A percentile compares a stretch with the other conserved stretches of the same genome.
These are phyloP conservation scores for Tetraselmis chui DNA, from an alignment of 139 green algal genomes.

Conservation along the genomic window DNA sequence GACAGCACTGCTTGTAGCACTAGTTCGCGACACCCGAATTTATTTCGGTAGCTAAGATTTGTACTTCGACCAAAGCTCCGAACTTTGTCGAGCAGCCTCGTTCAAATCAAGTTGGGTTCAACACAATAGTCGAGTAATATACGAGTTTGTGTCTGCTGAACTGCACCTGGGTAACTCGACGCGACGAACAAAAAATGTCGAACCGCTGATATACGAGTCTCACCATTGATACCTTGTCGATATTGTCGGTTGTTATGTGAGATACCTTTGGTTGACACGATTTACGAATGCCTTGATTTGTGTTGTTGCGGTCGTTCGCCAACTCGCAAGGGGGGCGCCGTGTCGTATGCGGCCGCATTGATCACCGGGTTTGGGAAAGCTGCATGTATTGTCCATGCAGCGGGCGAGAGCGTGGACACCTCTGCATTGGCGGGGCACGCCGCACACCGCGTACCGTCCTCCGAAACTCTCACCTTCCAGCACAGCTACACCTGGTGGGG, in stretches of 20 bases:
- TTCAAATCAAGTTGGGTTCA: no score
- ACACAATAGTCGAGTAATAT: no score
- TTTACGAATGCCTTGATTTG: background rate
- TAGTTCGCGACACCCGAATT: no score
- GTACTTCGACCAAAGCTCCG: no score
- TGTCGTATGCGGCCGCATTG: conserved; percentile 66
- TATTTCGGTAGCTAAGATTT: no score
- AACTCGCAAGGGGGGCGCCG: conserved; percentile 52
- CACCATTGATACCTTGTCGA: background rate
- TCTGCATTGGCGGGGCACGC: conserved; percentile 47
- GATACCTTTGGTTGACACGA: background rate
- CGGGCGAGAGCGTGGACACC: conserved; percentile 29
- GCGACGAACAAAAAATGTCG: background rate
- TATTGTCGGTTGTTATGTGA: background rate
- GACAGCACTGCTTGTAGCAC: no score
- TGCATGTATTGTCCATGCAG: conserved; percentile 58
- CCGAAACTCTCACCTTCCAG: conserved; percentile 69
- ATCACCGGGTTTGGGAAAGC: conserved; percentile 35
- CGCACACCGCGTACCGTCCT: conserved; percentile 43
- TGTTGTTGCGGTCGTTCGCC: background rate
- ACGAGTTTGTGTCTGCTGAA: no score
- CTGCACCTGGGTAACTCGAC: background rate
- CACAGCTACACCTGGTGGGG: conserved; percentile 79
- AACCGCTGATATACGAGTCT: background rate
- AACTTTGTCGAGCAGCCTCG: no score